phyloP scores from a whole-genome alignment of 192 early-diverging fungal genomes.

The Dissophora globulifera region DNA sequence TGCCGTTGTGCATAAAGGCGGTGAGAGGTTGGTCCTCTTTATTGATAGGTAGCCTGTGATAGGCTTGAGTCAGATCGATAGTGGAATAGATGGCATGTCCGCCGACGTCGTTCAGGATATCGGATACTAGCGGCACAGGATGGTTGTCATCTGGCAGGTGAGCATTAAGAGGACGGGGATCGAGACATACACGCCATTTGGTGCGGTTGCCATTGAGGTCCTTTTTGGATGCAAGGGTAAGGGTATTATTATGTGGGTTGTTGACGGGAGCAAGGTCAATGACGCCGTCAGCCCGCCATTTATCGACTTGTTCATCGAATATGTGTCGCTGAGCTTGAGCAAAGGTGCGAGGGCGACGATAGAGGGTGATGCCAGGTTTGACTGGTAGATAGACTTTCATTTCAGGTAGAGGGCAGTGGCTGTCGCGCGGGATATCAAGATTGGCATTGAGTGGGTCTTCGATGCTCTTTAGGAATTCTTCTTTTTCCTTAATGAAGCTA shows the following conservation, averaged over 20 bases:
- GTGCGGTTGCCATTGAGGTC: neutral
- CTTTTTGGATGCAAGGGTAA: slow-evolving; percentile 2
- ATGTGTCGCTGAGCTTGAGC: neutral
- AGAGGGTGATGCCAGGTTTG: neutral
- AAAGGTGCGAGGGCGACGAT: neutral
- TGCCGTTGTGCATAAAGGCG: slow-evolving; percentile 5
- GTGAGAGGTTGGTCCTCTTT: slow-evolving; percentile 9
- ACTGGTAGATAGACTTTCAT: slow-evolving; percentile 8
- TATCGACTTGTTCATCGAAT: neutral
- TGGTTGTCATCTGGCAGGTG: slow-evolving; percentile 2
- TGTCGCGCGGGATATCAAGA: neutral
- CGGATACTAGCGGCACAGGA: slow-evolving; percentile 2
- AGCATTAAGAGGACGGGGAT: slow-evolving; percentile 8
- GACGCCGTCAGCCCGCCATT: slow-evolving; percentile 2
- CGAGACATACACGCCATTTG: slow-evolving; percentile 4
- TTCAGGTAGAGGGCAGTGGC: slow-evolving; percentile 1
- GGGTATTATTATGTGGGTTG: slow-evolving; percentile 6
- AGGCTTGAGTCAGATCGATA: slow-evolving; percentile 10
- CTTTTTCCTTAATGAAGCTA: neutral
- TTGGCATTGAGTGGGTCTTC: neutral
- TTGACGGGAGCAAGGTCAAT: neutral
- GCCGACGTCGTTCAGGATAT: neutral
- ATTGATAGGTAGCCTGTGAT: slow-evolving; percentile 5
- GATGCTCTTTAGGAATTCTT: neutral
- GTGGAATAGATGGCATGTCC: slow-evolving; percentile 8